A percentile compares a stretch with the other conserved stretches of the same genome.
These are phyloP conservation scores for Xylaria multiplex DNA, from an alignment of 2,329 filamentous ascomycete genomes.

Conservation along the genomic window DNA sequence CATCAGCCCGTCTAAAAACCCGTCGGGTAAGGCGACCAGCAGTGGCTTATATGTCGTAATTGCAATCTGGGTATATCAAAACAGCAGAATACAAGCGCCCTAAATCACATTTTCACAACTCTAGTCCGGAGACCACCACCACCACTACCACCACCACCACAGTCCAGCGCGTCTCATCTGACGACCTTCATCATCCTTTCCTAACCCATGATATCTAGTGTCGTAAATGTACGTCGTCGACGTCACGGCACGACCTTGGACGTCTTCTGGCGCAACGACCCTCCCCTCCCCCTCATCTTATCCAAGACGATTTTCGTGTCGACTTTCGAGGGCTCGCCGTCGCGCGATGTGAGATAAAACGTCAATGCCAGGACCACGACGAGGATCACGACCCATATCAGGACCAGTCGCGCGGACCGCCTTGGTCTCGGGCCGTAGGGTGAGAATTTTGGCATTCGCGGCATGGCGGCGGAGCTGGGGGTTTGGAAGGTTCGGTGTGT, in stretches of 20 bases:
- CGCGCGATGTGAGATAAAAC: constrained; percentile 44
- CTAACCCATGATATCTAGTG: neutral
- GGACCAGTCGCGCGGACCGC: constrained; percentile 44
- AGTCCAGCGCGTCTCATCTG: no score
- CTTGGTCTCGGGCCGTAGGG: constrained; percentile 47
- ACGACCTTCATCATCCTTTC: neutral
- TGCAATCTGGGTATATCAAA: neutral
- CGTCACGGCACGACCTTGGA: constrained; percentile 36
- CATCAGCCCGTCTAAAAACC: no score
- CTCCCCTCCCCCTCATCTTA: constrained; percentile 31
- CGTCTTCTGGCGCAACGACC: constrained; percentile 27
- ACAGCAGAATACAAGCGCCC: neutral
- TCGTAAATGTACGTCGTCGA: neutral
- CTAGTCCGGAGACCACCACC: neutral
- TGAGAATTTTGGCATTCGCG: constrained; percentile 43
- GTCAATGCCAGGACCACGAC: constrained; percentile 42
- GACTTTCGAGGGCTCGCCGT: constrained; percentile 37
- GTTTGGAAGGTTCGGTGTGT: neutral
- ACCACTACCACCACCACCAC: neutral
- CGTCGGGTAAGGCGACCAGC: no score
- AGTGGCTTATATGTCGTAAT: neutral
- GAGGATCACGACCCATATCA: constrained; percentile 46
- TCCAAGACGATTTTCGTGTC: constrained; percentile 37
- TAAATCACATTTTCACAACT: neutral
- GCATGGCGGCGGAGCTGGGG: constrained; percentile 14